A percentile compares a stretch with the other conserved stretches of the same genome.
Conservation (phyloP, 441 rosid species). For the Adansonia gregorii region DNA sequence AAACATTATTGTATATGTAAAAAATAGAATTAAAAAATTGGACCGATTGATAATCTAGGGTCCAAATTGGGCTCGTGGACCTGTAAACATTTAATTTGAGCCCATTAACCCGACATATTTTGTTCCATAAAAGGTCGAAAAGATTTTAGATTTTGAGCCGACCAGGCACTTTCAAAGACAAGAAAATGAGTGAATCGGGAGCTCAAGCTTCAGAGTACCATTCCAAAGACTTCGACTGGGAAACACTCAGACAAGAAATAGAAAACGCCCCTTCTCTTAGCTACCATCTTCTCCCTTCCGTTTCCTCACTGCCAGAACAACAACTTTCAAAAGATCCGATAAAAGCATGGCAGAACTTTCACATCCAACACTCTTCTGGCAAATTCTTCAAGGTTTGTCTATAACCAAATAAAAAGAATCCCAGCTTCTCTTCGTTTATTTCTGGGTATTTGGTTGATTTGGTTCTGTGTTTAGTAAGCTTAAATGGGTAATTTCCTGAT, state of each 20-base stretch:
- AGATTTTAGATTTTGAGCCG: not conserved
- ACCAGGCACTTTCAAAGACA: not conserved
- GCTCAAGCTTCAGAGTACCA: constrained; percentile 64
- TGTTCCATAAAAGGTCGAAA: not conserved
- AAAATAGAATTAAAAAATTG: too few relatives aligned
- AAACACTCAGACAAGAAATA: constrained; percentile 52
- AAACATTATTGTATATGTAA: too few relatives aligned
- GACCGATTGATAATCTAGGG: not conserved
- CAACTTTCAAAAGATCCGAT: constrained; percentile 35
- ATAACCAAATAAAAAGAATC: not conserved
- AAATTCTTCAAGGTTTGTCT: constrained; percentile 80
- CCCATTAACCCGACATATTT: not conserved
- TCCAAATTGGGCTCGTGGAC: not conserved
- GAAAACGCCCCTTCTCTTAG: constrained; percentile 59
- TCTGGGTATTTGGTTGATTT: not conserved
- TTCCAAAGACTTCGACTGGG: constrained; percentile 90
- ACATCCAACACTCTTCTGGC: constrained; percentile 74
- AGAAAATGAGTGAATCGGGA: constrained; percentile 32
- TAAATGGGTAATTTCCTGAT: constrained; percentile 5
- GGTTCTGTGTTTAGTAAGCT: not conserved
- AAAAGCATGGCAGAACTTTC: constrained; percentile 74
- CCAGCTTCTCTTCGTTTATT: not conserved
- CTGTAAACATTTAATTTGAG: not conserved
- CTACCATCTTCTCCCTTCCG: constrained; percentile 56
- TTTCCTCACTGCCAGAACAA: constrained; percentile 24